Base-by-base conservation (phyloP, 805 yeast genomes). In the Myxozyma neglecta region DNA sequence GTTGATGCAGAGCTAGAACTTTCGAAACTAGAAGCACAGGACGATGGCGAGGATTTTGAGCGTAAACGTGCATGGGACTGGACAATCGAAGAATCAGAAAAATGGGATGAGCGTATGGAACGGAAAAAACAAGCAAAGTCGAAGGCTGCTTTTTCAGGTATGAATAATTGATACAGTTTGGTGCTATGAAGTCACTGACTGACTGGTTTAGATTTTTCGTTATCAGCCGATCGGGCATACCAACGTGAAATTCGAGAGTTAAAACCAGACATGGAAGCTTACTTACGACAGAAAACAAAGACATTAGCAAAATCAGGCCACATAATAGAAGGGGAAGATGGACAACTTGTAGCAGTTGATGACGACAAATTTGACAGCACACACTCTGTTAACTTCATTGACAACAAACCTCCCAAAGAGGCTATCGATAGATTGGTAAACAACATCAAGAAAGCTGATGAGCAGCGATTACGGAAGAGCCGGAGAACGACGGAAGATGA, bases 81-180 rank as follows among this genome's bases (percentile, higher is more conserved):
- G 74, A 80, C 88, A 0, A 80, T 86, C 5, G 88, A 84, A 56
- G 89, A 88, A 56, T 79, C 84, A 59, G 88, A 85, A 65, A 75
- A 76, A 57, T 87, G 91, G 91, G 81, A 84, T 29, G 74, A 69
- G 35, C 79, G 77, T 56, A 70, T 73, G 58, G 73, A 69, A 47
- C 65, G 68, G 53, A 75, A 73, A 56, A 66, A 67, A 44, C 65
- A 65, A 6, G 73, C 75, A 7, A 64, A 65, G 6, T 67, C 67
- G 10, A 72, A 72, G 20, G 70, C 79, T 0, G 83, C 81, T 14
- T 80, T 80, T 60, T 64, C 73, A 4, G 73, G 59, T 53, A 42
- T 16, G 58, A n/a, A 42, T 51, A 6, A n/a, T 34, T 59, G 77
- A 7, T 37, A 16, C 40, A 24, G 8, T n/a, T 29, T 24, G 14